Base-by-base conservation (phyloP, 2,329 filamentous ascomycete genomes). In the Aspergillus flavus region DNA sequence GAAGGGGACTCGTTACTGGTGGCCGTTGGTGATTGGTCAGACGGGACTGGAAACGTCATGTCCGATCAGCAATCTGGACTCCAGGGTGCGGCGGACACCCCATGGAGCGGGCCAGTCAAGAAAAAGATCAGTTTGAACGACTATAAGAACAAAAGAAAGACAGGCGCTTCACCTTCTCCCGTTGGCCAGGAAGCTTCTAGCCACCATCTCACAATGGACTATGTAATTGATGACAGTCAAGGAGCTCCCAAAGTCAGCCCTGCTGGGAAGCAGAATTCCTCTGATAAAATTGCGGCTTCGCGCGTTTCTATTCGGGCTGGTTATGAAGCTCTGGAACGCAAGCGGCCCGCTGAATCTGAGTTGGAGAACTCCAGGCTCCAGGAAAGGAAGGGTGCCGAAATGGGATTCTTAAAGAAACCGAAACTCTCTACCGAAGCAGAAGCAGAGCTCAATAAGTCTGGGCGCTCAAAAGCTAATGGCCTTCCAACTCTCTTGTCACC, bases 41-140 rank as follows among this genome's bases (percentile, higher is more conserved):
- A 84, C 72, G 79, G 79, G 58, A 75, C 79, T 61, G 81, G 80
- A 64, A 79, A 75, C 76, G 80, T 77, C 67, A 80, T 80, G 67
- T 75, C 80, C 64, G 79, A 80, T 68, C 74, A 76, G 60, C 75
- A 73, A 30, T 76, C 80, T 58, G 72, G 74, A 66, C 70, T 65
- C 60, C 74, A 64, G 67, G 78, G 75, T 66, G 76, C 76, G 30
- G 75, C 75, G 61, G 78, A 75, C 66, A 82, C 79, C 23, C 79
- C 83, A 43, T 73, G 68, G 52, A 76, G 71, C 58, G 74, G 69
- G 14, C 80, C 81, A 23, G 65, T 73, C 28, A 88, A 86, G 77
- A 89, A 87, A 79, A 89, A 87, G 74, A 88, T 89, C 64, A 87
- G 80, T 60, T 74, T 89, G 59, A 85, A 82, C 48, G 86, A 85